Conservation (phyloP, 1,284 basidiomycete species). For the Melampsora larici-populina region DNA sequence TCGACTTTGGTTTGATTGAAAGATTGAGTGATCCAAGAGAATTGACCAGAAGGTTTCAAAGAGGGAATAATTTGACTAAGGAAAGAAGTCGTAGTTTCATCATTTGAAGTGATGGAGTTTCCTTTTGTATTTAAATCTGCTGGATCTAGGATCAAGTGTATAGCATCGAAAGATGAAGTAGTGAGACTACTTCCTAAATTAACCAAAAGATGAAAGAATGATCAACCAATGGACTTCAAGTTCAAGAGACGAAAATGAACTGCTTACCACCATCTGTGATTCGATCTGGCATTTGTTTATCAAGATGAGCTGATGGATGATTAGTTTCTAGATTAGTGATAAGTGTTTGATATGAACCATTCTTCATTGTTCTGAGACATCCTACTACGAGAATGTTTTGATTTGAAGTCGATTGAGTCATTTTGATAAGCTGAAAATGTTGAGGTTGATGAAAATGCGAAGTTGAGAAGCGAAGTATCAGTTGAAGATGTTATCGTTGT, state of each 20-base stretch:
- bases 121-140: slow-evolving; percentile 8
- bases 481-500: no score
- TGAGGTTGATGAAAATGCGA: no score
- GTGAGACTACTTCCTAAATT: slow-evolving; percentile 18
- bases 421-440: not conserved
- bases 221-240: not conserved
- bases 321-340: slow-evolving; percentile 61
- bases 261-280: slow-evolving; percentile 40
- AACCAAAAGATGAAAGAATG: not conserved
- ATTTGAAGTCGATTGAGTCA: not conserved
- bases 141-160: slow-evolving; percentile 27
- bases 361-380: slow-evolving; percentile 67
- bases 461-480: no score
- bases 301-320: slow-evolving; percentile 4
- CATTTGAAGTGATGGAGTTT: not conserved
- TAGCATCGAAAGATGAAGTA: slow-evolving; percentile 18
- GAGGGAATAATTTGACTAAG: slow-evolving; percentile 4
- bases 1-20: slow-evolving; percentile 6
- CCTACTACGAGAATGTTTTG: slow-evolving; percentile 64
- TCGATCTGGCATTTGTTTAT: slow-evolving; percentile 32
- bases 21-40: slow-evolving; percentile 22
- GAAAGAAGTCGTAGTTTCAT: slow-evolving; percentile 4
- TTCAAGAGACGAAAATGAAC: not conserved
- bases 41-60: slow-evolving; percentile 10
- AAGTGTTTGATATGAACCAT: slow-evolving; percentile 69